Conservation (phyloP, 306 rosid genomes). For the Dryas alaskensis region DNA sequence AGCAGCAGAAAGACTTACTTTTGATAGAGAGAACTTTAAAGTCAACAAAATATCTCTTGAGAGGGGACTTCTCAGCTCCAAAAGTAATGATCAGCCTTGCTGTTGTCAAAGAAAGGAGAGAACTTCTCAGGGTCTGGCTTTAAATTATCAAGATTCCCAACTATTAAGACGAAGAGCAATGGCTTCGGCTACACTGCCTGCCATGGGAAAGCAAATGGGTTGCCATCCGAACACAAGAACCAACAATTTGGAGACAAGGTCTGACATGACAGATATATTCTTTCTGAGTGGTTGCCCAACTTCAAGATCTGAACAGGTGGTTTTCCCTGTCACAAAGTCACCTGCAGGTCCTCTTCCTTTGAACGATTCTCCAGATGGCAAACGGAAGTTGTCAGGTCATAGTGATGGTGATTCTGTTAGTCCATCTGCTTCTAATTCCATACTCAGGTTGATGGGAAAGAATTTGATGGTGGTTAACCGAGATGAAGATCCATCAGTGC, state of each 20-base stretch:
- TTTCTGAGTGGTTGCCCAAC: constrained; percentile 21
- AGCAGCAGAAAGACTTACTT: constrained; percentile 25
- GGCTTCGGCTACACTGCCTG: constrained; percentile 28
- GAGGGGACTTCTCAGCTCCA: constrained; percentile 34
- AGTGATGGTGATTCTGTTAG: constrained; percentile 35
- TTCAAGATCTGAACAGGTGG: constrained; percentile 22
- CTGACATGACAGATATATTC: constrained; percentile 30
- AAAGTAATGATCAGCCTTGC: constrained; percentile 42
- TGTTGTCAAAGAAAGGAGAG: constrained; percentile 56
- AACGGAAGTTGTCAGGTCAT: constrained; percentile 26
- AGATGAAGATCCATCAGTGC: constrained; percentile 42
- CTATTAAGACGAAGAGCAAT: constrained; percentile 32
- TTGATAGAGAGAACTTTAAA: constrained; percentile 29
- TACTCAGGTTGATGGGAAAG: constrained; percentile 64
- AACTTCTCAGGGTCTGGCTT: constrained; percentile 32
- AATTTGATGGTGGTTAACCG: constrained; percentile 60
- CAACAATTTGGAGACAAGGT: constrained; percentile 24
- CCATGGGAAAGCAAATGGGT: constrained; percentile 31
- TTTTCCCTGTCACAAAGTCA: constrained; percentile 17
- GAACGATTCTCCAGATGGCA: constrained; percentile 28
- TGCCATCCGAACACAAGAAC: constrained; percentile 27
- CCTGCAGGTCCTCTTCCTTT: constrained; percentile 18
- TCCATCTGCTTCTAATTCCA: constrained; percentile 50
- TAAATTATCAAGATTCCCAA: constrained; percentile 42
- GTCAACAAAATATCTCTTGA: constrained; percentile 26